Evolutionary conservation across 352 stramenopile genomes (phyloP).

Genomic region (Globisporangium orthogonon): DNA sequence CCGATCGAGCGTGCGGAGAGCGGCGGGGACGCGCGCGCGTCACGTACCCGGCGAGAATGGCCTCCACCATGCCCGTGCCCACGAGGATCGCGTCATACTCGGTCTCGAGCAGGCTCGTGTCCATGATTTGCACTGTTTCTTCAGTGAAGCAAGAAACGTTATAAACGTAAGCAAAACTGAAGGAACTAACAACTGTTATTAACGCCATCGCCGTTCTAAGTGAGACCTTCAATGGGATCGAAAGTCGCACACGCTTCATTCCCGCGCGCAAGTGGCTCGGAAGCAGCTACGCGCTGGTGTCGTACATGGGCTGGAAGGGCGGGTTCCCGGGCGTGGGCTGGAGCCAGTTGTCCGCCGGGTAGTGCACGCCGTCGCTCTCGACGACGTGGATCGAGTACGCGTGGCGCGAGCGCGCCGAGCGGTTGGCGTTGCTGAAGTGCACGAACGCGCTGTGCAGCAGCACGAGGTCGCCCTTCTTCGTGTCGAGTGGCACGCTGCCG

Average conservation of each 20-base stretch:
- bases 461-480: constrained; percentile 92
- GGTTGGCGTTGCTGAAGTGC: constrained; percentile 94
- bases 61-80: constrained; percentile 76
- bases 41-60: constrained; percentile 62
- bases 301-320: constrained; percentile 62
- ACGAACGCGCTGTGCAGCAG: constrained; percentile 91
- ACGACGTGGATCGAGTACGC: constrained; percentile 96
- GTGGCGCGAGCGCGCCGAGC: constrained; percentile 81
- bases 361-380: constrained; percentile 84
- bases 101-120: constrained; percentile 43
- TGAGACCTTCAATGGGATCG: no score
- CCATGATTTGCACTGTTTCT: constrained; percentile 21
- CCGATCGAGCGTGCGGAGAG: background rate
- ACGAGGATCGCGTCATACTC: constrained; percentile 75
- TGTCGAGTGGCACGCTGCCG: constrained; percentile 59
- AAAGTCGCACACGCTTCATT: no score
- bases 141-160: no score
- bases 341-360: constrained; percentile 92
- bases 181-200: no score
- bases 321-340: constrained; percentile 74
- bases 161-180: no score
- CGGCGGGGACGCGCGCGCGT: background rate
- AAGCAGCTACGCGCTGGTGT: constrained; percentile 2
- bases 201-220: no score
- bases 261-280: no score